Evolutionary conservation across 306 rosid genomes (phyloP), one percentile per base, ranked within the genome.

Genomic region (Ammopiptanthus mongolicus): DNA sequence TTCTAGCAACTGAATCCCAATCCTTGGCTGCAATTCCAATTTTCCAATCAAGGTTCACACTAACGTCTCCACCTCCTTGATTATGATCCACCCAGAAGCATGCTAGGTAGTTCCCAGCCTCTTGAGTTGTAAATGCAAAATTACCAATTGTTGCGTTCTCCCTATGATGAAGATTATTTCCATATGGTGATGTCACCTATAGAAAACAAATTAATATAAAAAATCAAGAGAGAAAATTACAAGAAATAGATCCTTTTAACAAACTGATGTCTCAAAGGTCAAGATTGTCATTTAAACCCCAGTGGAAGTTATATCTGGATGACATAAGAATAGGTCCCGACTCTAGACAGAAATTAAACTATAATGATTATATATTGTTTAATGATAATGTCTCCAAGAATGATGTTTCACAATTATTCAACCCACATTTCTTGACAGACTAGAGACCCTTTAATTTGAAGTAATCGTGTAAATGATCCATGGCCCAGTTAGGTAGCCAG

Each of bases 1-100:
- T 91, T 76, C 64, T 95, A 34, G 97, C 97, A 62, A 95, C 93
- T 3, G 97, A 82, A 61, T 95, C 96, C 98, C 98, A 95, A 84
- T 95, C 98, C 76, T 82, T 92, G 6, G 98, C 96, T 8, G 91
- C 97, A 81, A 91, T 80, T 63, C 98, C 98, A 36, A 80, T 87
- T 90, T 80, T 95, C 98, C 98, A 91, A 63, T 95, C 98, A 80
- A 95, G 84, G 77, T 88, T 81, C 22, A 95, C 70, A 71, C 69
- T 84, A 44, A 87, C 79, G 0, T 81, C 80, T 79, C 59, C 81
- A 14, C 65, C 78, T 60, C 25, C 85, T 6, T 51, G 72, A 29
- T 80, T 77, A 10, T 53, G 70, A 34, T 53, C 81, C 41, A 85
- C 76, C 90, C 85, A 95, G 71, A 95, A 90, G 84, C 98, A 91